Percentiles rank a stretch among this genome's conserved stretches.
phyloP scores from a whole-genome alignment of 371 early-diverging fungal genomes.

The Modicella reniformis region DNA sequence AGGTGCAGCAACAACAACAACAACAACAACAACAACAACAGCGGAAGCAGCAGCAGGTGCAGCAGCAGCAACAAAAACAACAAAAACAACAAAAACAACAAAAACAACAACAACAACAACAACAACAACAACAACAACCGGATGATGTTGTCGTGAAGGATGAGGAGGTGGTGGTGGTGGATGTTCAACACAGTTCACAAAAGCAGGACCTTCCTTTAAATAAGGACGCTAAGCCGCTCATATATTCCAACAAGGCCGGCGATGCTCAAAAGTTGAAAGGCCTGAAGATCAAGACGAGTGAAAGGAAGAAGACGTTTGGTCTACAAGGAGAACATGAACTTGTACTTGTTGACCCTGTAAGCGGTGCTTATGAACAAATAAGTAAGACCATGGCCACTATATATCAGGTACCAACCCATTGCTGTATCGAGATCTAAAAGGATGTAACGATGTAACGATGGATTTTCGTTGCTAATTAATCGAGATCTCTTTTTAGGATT shows the following conservation, averaged over 20 bases:
- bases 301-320: constrained; percentile 13
- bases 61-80: too few species aligned
- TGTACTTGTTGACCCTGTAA: constrained; percentile 3
- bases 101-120: too few species aligned
- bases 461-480: not conserved
- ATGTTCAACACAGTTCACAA: constrained; percentile 19
- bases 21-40: too few species aligned
- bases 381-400: constrained; percentile 13
- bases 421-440: not conserved
- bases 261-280: constrained; percentile 7
- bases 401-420: constrained; percentile 19
- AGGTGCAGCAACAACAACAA: too few species aligned
- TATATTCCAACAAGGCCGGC: not conserved
- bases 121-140: too few species aligned
- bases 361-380: constrained; percentile 6
- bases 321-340: constrained; percentile 26
- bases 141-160: too few species aligned
- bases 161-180: too few species aligned
- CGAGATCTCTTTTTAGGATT: constrained; percentile 2
- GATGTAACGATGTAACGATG: not conserved
- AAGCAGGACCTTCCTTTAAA: not conserved
- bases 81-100: too few species aligned
- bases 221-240: not conserved
- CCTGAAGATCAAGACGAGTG: constrained; percentile 1
- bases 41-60: too few species aligned